These are phyloP conservation scores for Lecanicillium sp. DNA, from an alignment of 2,329 filamentous ascomycete genomes.

Conservation along the genomic window DNA sequence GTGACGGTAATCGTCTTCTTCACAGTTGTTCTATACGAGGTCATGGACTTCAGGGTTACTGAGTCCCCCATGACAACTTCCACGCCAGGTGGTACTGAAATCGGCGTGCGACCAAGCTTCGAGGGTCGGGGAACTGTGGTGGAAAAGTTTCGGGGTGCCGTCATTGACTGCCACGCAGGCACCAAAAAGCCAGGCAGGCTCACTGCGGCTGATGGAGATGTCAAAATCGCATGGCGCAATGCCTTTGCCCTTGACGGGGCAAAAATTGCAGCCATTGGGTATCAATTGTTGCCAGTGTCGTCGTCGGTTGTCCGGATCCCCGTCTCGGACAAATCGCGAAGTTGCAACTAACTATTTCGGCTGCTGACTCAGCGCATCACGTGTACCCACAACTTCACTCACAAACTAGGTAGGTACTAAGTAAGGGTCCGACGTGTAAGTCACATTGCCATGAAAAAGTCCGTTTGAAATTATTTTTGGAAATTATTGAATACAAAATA, in stretches of 20 bases:
- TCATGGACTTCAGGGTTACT: conserved; percentile 41
- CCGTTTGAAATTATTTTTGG: too few species aligned
- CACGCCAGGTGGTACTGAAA: conserved; percentile 78
- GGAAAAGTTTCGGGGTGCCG: conserved; percentile 49
- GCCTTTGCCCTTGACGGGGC: conserved; percentile 53
- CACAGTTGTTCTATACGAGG: conserved; percentile 51
- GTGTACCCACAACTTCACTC: conserved; percentile 11
- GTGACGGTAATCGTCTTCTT: conserved; percentile 65
- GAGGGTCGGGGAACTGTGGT: conserved; percentile 59
- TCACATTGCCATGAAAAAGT: too few species aligned
- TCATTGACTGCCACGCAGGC: conserved; percentile 52
- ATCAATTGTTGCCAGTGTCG: conserved; percentile 5
- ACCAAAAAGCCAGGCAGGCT: conserved; percentile 65
- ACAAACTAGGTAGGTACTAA: too few species aligned
- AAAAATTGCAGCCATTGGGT: conserved; percentile 47
- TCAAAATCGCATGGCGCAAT: conserved; percentile 44
- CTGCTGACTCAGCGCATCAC: conserved; percentile 26
- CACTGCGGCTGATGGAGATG: conserved; percentile 33
- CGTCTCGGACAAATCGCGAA: background rate
- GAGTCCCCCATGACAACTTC: conserved; percentile 64
- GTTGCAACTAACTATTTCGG: conserved; percentile 17
- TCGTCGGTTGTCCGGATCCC: background rate
- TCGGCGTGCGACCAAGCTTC: conserved; percentile 75
- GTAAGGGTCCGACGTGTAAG: too few species aligned
- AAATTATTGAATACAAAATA: background rate